Percentiles rank a stretch among this genome's conserved stretches.
Conservation (phyloP, 371 early-diverging fungal species). For the Zychaea mexicana region DNA sequence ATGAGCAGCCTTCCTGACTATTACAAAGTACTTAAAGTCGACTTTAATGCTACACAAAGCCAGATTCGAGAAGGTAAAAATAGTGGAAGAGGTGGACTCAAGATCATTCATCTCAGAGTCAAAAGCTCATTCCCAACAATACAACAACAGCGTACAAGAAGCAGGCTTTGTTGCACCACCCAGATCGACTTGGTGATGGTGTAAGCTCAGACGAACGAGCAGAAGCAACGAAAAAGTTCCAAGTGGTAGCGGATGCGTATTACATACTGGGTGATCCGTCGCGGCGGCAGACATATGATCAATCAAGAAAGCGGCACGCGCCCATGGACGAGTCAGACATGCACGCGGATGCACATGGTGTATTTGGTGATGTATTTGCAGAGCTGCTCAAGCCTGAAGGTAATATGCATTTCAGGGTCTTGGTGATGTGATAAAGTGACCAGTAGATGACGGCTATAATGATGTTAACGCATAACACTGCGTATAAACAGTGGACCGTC, state of each 20-base stretch:
- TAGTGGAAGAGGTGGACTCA: too few species aligned
- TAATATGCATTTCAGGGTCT: neutral
- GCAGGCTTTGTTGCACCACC: conserved; percentile 76
- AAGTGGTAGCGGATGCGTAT: conserved; percentile 80
- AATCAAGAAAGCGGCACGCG: conserved; percentile 49
- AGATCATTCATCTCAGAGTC: too few species aligned
- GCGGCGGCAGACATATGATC: conserved; percentile 80
- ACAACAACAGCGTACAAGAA: conserved; percentile 67
- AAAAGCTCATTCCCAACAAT: neutral
- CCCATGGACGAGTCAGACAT: conserved; percentile 11
- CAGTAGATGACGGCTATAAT: too few species aligned
- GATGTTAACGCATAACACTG: too few species aligned
- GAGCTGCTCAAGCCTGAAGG: conserved; percentile 35
- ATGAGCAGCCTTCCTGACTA: conserved; percentile 35
- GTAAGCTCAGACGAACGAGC: conserved; percentile 62
- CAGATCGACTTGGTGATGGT: conserved; percentile 70
- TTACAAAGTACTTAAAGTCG: conserved; percentile 30
- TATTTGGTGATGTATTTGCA: conserved; percentile 37
- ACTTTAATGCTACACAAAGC: conserved; percentile 22
- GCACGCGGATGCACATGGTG: conserved; percentile 22
- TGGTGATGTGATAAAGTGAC: too few species aligned
- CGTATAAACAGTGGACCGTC: conserved; percentile 25
- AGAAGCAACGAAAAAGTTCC: conserved; percentile 78
- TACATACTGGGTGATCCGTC: conserved; percentile 73
- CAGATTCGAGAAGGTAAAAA: conserved; percentile 36